Evolutionary conservation across 139 green algal species (phyloP).

Genomic region (Chlamydomonas sphaeroides): DNA sequence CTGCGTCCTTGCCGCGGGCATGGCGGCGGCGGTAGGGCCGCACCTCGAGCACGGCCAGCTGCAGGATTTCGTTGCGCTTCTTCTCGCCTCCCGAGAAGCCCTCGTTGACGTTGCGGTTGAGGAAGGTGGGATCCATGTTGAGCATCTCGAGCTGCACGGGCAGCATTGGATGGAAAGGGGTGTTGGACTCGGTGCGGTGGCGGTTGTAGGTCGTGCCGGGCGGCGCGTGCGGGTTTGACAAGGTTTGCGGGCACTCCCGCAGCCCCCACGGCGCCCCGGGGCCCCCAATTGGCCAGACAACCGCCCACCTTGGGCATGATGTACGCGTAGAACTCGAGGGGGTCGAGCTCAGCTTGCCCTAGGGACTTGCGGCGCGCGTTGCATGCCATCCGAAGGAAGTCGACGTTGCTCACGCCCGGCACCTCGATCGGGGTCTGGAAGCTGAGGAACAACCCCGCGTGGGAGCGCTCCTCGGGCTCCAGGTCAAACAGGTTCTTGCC

Average conservation of each 20-base stretch:
- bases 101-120: slow-evolving; percentile 99
- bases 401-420: slow-evolving; percentile 96
- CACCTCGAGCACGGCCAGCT: slow-evolving; percentile 94
- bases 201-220: too few species aligned
- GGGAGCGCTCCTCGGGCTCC: slow-evolving; percentile 92
- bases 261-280: background rate
- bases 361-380: slow-evolving; percentile 87
- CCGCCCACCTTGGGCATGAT: slow-evolving; percentile 88
- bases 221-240: background rate
- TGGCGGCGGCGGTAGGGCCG: background rate
- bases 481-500: slow-evolving; percentile 93
- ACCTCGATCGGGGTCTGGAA: slow-evolving; percentile 97
- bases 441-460: slow-evolving; percentile 92
- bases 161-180: too few species aligned
- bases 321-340: slow-evolving; percentile 97
- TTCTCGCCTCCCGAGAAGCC: slow-evolving; percentile 98
- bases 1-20: too few species aligned
- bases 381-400: slow-evolving; percentile 95
- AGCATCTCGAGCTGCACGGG: slow-evolving; percentile 92
- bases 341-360: slow-evolving; percentile 93
- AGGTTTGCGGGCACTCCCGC: background rate
- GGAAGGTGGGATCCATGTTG: slow-evolving; percentile 97
- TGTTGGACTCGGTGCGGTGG: too few species aligned
- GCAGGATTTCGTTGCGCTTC: slow-evolving; percentile 98
- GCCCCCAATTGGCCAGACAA: background rate